Conservation (phyloP, 768 basidiomycete species). For the Hemileccinum rubropunctum region DNA sequence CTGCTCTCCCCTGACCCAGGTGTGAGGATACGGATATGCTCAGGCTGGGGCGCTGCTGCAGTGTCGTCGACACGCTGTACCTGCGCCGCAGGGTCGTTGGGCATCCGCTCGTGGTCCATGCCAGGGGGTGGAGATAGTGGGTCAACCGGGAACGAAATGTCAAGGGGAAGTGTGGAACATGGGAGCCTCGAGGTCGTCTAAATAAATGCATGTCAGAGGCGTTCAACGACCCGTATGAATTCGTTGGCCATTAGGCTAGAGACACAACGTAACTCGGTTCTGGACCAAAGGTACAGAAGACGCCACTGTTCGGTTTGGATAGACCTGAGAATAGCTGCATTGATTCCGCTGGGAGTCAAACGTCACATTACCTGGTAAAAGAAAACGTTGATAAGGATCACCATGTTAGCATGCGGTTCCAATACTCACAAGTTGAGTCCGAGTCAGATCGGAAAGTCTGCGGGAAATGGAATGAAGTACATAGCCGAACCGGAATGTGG, state of each 20-base stretch:
- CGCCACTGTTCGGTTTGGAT: too few relatives aligned
- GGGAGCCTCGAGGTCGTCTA: constrained; percentile 2
- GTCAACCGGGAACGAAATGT: neutral
- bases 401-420: neutral
- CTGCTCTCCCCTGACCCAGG: constrained; percentile 1
- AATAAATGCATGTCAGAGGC: neutral
- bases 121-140: neutral
- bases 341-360: neutral
- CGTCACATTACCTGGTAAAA: neutral
- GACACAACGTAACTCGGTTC: too few relatives aligned
- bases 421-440: too few relatives aligned
- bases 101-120: constrained; percentile 16
- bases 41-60: constrained; percentile 1
- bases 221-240: neutral
- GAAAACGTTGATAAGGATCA: neutral
- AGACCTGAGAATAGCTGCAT: neutral
- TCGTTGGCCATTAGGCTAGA: neutral
- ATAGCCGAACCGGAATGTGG: too few relatives aligned
- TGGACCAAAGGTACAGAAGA: too few relatives aligned
- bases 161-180: neutral
- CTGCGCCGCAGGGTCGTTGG: too few relatives aligned
- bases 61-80: neutral
- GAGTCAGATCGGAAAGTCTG: too few relatives aligned
- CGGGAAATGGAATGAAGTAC: too few relatives aligned
- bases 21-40: neutral